phyloP scores from a whole-genome alignment of 2,329 filamentous ascomycete genomes.

The Thielaviopsis populi region DNA sequence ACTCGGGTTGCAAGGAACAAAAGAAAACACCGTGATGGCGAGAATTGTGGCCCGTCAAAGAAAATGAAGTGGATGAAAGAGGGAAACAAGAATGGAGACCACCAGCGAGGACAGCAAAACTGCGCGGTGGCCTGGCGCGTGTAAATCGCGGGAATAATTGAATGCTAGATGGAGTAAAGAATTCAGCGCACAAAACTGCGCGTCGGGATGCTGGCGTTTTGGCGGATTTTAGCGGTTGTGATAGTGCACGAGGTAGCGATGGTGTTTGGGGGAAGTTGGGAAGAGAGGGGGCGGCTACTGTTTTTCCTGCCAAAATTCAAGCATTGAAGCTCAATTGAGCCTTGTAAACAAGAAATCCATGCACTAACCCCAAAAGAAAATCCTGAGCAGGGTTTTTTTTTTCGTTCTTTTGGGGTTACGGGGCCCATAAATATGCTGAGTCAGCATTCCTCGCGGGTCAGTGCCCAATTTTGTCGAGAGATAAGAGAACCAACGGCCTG shows the following conservation, averaged over 20 bases:
- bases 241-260: slow-evolving; percentile 5
- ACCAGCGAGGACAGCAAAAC: slow-evolving; percentile 3
- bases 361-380: slow-evolving; percentile 8
- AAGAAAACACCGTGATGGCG: neutral
- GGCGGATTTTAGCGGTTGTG: neutral
- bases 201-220: slow-evolving; percentile 5
- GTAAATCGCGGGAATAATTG: slow-evolving; percentile 12
- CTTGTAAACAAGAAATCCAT: slow-evolving; percentile 9
- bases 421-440: neutral
- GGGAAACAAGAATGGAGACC: slow-evolving; percentile 9
- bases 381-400: neutral
- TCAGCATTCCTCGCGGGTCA: neutral
- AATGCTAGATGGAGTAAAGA: slow-evolving; percentile 3
- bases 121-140: slow-evolving; percentile 12
- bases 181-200: slow-evolving; percentile 7
- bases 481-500: neutral
- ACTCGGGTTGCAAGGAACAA: neutral
- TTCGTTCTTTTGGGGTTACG: neutral
- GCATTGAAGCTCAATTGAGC: slow-evolving; percentile 11
- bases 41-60: neutral
- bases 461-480: neutral
- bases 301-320: slow-evolving; percentile 9
- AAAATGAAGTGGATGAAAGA: neutral
- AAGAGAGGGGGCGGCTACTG: slow-evolving; percentile 10
- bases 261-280: slow-evolving; percentile 16